Percentiles rank a stretch among this genome's conserved stretches.
These are phyloP conservation scores for Thozetella sp. DNA, from an alignment of 495 filamentous ascomycete species.

Conservation along the genomic window DNA sequence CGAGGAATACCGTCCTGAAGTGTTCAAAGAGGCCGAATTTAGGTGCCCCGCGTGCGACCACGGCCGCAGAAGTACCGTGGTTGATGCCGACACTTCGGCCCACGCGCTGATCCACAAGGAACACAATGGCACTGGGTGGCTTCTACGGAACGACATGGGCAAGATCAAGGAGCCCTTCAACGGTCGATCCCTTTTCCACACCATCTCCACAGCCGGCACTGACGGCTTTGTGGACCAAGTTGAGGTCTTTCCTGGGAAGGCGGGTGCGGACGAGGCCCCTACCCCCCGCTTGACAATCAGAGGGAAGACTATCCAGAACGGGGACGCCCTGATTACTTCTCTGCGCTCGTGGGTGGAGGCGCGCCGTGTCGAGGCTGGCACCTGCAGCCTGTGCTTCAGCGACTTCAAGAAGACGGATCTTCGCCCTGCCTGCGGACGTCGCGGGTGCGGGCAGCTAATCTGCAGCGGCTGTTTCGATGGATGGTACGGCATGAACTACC, in stretches of 20 bases:
- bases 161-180: conserved; percentile 31
- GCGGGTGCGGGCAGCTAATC: conserved; percentile 16
- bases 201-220: conserved; percentile 27
- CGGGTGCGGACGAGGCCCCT: not conserved
- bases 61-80: conserved; percentile 24
- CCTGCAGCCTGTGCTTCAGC: conserved; percentile 43
- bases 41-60: conserved; percentile 34
- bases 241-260: conserved; percentile 27
- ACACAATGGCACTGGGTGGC: conserved; percentile 39
- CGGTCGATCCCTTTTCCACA: conserved; percentile 36
- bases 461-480: conserved; percentile 14
- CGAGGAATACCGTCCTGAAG: conserved; percentile 27
- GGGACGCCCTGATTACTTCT: conserved; percentile 20
- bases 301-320: conserved; percentile 43
- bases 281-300: conserved; percentile 16
- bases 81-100: conserved; percentile 21
- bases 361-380: conserved; percentile 26
- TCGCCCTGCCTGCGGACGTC: conserved; percentile 18
- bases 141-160: conserved; percentile 31
- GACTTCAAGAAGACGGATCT: conserved; percentile 21
- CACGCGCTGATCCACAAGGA: conserved; percentile 22
- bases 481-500: conserved; percentile 21
- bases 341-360: conserved; percentile 30
- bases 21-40: conserved; percentile 23
- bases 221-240: conserved; percentile 31